These are phyloP conservation scores for Kwoniella sp. DNA, from an alignment of 768 basidiomycete genomes.

Conservation along the genomic window DNA sequence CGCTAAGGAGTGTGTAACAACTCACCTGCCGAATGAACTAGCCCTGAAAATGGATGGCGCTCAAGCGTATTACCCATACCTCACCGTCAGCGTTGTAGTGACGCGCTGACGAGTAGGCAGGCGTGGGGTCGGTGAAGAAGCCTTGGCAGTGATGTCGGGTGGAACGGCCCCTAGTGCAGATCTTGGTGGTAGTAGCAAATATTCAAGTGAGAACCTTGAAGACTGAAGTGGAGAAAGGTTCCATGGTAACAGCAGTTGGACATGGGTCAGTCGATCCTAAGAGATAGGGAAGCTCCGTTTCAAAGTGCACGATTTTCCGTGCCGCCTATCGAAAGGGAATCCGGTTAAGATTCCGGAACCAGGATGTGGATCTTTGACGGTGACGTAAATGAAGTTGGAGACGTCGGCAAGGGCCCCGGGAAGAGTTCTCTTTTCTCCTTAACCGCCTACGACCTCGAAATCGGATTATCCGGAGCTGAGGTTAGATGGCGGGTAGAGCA, in stretches of 20 bases:
- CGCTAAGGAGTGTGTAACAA: conserved; percentile 84
- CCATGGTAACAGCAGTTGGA: conserved; percentile 82
- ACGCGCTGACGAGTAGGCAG: conserved; percentile 59
- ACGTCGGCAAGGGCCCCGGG: conserved; percentile 65
- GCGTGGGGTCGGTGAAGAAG: conserved; percentile 73
- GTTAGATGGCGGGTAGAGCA: conserved; percentile 69
- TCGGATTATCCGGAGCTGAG: conserved; percentile 70
- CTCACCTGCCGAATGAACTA: conserved; percentile 87
- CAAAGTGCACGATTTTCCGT: conserved; percentile 62
- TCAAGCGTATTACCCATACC: conserved; percentile 80
- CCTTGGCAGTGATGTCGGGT: conserved; percentile 69
- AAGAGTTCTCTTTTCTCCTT: conserved; percentile 77
- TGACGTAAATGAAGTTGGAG: conserved; percentile 64
- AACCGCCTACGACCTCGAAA: conserved; percentile 70
- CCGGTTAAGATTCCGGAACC: conserved; percentile 74
- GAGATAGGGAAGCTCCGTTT: conserved; percentile 72
- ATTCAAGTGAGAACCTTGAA: conserved; percentile 80
- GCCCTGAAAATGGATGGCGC: conserved; percentile 88
- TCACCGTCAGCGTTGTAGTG: conserved; percentile 65
- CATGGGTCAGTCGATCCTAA: conserved; percentile 81
- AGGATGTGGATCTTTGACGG: conserved; percentile 59
- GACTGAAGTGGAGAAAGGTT: conserved; percentile 86
- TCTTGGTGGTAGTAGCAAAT: conserved; percentile 87
- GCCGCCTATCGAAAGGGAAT: conserved; percentile 72
- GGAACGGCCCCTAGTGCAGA: conserved; percentile 77